Conservation (phyloP, 257 asterid genomes). For the Solanum sejunctum region DNA sequence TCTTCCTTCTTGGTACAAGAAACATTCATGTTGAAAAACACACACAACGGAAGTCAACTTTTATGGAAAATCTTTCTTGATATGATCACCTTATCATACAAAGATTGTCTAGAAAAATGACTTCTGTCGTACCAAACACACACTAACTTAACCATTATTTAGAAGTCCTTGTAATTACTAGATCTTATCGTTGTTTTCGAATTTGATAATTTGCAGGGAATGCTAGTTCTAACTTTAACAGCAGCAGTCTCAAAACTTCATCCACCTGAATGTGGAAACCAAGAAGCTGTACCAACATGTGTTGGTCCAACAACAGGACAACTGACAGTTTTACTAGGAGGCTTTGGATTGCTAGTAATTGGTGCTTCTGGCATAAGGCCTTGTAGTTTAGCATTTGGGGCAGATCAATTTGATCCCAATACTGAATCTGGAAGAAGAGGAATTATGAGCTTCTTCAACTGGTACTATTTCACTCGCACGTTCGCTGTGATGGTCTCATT, state of each 20-base stretch:
- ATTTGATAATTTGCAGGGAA: conserved; percentile 10
- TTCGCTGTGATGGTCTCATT: conserved; percentile 22
- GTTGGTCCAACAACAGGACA: conserved; percentile 10
- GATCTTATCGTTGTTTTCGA: background rate
- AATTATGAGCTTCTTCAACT: conserved; percentile 22
- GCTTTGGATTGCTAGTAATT: conserved; percentile 8
- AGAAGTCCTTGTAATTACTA: background rate
- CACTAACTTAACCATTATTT: background rate
- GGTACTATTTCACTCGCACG: conserved; percentile 26
- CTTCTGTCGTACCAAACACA: background rate
- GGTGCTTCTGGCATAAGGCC: conserved; percentile 30
- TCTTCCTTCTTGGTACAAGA: conserved; percentile 15
- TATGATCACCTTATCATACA: background rate
- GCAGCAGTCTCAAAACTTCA: conserved; percentile 14
- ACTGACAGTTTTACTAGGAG: conserved; percentile 5
- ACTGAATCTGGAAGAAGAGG: conserved; percentile 19
- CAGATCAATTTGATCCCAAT: conserved; percentile 26
- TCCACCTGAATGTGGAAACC: conserved; percentile 9
- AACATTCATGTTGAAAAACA: background rate
- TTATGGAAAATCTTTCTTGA: background rate
- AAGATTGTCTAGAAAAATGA: background rate
- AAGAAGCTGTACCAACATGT: background rate
- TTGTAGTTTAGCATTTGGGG: conserved; percentile 26
- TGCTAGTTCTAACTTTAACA: conserved; percentile 18
- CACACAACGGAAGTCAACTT: background rate